Evolutionary conservation across 2,329 filamentous ascomycete species (phyloP), one percentile per base, ranked within the genome.

Genomic region (Phyllosticta capitalensis): DNA sequence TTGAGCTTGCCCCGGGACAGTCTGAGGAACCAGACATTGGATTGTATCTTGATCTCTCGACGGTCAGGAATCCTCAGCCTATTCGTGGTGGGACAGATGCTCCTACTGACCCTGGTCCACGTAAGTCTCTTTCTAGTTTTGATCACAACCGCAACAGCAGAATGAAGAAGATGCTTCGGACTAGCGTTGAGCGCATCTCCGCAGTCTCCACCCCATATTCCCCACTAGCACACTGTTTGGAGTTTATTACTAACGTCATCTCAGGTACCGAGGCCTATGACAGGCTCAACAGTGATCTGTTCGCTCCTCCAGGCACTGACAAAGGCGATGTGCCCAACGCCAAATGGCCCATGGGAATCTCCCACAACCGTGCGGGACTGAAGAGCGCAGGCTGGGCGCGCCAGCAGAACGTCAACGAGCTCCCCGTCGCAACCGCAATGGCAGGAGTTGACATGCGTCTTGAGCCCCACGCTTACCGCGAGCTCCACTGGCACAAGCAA

Each of bases 401-500:
- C 53, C 72, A 74, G 54, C 74, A 77, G 61, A 76, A 75, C 51
- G 62, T 68, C 14, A 65, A 71, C 17, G 63, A 73, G 12, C 63
- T 77, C 1, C 74, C 74, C 0, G 64, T 74, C 26, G 71, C 74
- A 5, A 74, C 67, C 14, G 69, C 68, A 9, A 76, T 77, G 72
- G 74, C 75, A 9, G 74, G 74, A 45, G 73, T 75, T 0, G 71
- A 77, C 59, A 76, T 77, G 74, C 66, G 72, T 53, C 64, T 73
- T 1, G 68, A 67, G 24, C 71, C 73, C 0, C 63, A 80, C 24
- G 82, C 79, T 0, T 85, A 85, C 62, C 79, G 84, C 20, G 83
- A 87, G 67, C 71, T 87, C 21, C 84, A 87, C 64, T 87, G 81
- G 81, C 82, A 84, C 63, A 81, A 77, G 45, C 76, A 79, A 48